These are phyloP conservation scores for Boletus fagicola DNA, from an alignment of 768 basidiomycete species.

Conservation along the genomic window DNA sequence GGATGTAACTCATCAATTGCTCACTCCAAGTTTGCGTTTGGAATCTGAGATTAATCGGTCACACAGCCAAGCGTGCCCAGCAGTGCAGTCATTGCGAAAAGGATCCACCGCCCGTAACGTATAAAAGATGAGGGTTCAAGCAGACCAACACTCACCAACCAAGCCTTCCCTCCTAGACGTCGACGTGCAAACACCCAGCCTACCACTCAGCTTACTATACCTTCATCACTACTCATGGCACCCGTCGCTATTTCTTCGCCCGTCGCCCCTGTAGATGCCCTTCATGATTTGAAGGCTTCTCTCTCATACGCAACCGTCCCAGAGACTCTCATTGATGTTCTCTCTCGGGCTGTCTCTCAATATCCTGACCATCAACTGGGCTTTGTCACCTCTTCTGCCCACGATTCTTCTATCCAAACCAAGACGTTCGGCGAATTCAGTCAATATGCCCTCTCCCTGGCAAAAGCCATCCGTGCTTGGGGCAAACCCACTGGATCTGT, in stretches of 20 bases:
- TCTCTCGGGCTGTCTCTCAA: constrained; percentile 20
- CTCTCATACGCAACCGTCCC: constrained; percentile 7
- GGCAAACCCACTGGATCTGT: constrained; percentile 26
- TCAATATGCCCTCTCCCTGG: constrained; percentile 17
- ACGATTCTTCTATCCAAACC: constrained; percentile 29
- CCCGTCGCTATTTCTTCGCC: constrained; percentile 12
- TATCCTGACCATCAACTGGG: constrained; percentile 28
- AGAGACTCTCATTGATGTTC: constrained; percentile 23
- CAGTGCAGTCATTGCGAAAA: neutral
- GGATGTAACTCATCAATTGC: neutral
- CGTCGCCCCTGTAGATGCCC: constrained; percentile 6
- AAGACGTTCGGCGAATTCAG: constrained; percentile 25
- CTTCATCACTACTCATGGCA: constrained; percentile 11
- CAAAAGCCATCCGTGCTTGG: constrained; percentile 25
- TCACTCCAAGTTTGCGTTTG: neutral
- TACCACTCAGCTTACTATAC: neutral
- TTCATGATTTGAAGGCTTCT: constrained; percentile 16
- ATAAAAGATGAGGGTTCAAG: constrained; percentile 20
- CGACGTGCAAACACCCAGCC: neutral
- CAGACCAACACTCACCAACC: constrained; percentile 2
- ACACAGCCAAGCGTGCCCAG: neutral
- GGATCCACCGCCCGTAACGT: constrained; percentile 1
- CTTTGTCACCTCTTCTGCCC: constrained; percentile 27
- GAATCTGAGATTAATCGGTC: neutral
- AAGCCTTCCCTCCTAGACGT: constrained; percentile 1